Base-by-base conservation (phyloP, 495 filamentous ascomycete genomes). In the Hypoxylon lienhwacheense region DNA sequence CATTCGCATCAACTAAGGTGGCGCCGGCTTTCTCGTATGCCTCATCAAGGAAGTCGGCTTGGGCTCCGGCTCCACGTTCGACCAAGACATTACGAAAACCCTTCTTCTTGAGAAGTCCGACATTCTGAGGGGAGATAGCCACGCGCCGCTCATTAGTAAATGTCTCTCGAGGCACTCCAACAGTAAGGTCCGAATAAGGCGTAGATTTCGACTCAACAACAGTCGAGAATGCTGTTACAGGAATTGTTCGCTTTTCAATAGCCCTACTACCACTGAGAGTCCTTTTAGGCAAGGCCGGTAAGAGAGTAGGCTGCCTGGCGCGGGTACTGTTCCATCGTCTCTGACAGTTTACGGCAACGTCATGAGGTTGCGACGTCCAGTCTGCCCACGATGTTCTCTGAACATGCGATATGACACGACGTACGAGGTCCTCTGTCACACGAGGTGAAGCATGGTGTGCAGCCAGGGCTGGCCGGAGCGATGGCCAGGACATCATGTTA, bases 91-190 rank as follows among this genome's bases (percentile, higher is more conserved):
- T 82, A 26, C 75, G 73, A 64, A 88, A 89, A 26, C 88, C 88
- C 65, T 91, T 92, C 71, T 91, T 90, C 51, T 86, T 77, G 2
- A 92, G 70, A 17, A 90, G 69, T 1, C 81, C 77, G 14, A 88
- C 87, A 75, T 91, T 92, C 53, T 86, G 84, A 5, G 88, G 88
- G 1, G 86, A 90, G 22, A 92, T 76, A 11, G 88, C 87, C 14
- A 92, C 88, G 19, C 88, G 87, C 16, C 84, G 83, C 70, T 92
- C 88, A 47, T 85, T 80, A 7, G 80, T 77, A 60, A 77, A 86
- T 10, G 75, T 85, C 65, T 92, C 88, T 32, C 78, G 81, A 1
- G 86, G 86, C 21, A 89, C 77, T 28, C 87, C 87, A 20, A 92
- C 79, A 4, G 82, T 83, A 40, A 90, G 75, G 5, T 81, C 72